Evolutionary conservation across 768 basidiomycete species (phyloP).

Genomic region (Tulasnella sp.): DNA sequence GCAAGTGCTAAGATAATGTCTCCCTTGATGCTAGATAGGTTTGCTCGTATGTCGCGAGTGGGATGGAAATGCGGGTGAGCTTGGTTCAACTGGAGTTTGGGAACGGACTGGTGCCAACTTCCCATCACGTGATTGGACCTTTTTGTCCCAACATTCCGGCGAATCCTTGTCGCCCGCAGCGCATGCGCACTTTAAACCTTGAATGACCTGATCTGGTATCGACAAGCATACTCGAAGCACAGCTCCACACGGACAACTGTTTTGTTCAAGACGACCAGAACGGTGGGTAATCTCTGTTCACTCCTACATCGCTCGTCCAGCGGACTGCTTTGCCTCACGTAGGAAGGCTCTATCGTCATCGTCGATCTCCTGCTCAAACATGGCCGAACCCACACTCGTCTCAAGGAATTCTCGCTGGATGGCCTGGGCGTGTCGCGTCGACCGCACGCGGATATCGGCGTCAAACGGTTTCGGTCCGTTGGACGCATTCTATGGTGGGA

Average conservation of each 20-base stretch:
- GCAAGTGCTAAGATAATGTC: not conserved
- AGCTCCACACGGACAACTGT: too few relatives aligned
- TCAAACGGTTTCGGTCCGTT: not conserved
- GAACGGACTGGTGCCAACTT: not conserved
- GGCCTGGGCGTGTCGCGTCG: not conserved
- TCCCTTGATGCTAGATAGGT: not conserved
- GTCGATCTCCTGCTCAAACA: constrained; percentile 3
- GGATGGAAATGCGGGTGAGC: not conserved
- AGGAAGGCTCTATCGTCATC: not conserved
- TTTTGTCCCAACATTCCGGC: too few relatives aligned
- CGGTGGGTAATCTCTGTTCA: not conserved
- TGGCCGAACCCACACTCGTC: not conserved
- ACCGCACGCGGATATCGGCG: not conserved
- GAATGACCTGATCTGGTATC: too few relatives aligned
- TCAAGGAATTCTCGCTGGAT: constrained; percentile 5
- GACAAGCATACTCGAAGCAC: too few relatives aligned
- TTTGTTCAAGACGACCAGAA: too few relatives aligned
- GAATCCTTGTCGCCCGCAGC: too few relatives aligned
- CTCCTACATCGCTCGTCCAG: not conserved
- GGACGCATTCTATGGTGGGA: not conserved
- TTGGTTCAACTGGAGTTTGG: not conserved
- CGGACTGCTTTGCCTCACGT: not conserved
- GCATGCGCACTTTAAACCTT: too few relatives aligned
- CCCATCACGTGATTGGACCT: not conserved
- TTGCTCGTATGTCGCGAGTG: not conserved